phyloP scores from a whole-genome alignment of 148 eudicot genomes.

The Euryodendron excelsum region DNA sequence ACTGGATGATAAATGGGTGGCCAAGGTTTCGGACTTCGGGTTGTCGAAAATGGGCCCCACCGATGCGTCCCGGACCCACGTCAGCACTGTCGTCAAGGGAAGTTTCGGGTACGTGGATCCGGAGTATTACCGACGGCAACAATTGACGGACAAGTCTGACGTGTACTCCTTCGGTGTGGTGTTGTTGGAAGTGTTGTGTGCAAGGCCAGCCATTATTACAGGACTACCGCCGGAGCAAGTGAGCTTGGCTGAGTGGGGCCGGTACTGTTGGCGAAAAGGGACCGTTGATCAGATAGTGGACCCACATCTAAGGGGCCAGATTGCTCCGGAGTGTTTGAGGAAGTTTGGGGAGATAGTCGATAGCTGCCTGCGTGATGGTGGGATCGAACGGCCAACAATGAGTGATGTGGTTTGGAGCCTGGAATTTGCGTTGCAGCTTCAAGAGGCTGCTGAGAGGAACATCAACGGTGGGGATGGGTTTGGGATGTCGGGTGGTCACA shows the following conservation, averaged over 20 bases:
- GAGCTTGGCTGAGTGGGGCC: conserved; percentile 10
- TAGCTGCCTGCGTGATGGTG: neutral
- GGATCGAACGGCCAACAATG: conserved; percentile 8
- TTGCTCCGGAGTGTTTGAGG: neutral
- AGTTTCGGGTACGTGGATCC: conserved; percentile 11
- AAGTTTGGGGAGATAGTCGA: neutral
- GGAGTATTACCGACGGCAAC: neutral
- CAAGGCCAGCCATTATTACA: neutral
- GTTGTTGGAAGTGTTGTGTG: neutral
- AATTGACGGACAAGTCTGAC: conserved; percentile 6
- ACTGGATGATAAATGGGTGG: conserved; percentile 1
- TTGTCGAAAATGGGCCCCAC: conserved; percentile 7
- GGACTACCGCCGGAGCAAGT: neutral
- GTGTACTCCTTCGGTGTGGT: conserved; percentile 10
- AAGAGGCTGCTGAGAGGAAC: neutral
- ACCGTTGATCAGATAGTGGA: conserved; percentile 4
- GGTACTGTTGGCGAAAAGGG: conserved; percentile 4
- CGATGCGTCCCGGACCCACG: neutral
- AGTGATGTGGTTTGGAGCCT: conserved; percentile 7
- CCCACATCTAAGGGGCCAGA: neutral
- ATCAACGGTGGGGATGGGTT: neutral
- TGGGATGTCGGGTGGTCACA: neutral
- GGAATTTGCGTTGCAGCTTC: neutral
- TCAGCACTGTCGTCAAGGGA: conserved; percentile 15
- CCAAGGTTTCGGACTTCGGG: conserved; percentile 9